Evolutionary conservation across 352 stramenopile species (phyloP).

Genomic region (Phytophthora cactorum): DNA sequence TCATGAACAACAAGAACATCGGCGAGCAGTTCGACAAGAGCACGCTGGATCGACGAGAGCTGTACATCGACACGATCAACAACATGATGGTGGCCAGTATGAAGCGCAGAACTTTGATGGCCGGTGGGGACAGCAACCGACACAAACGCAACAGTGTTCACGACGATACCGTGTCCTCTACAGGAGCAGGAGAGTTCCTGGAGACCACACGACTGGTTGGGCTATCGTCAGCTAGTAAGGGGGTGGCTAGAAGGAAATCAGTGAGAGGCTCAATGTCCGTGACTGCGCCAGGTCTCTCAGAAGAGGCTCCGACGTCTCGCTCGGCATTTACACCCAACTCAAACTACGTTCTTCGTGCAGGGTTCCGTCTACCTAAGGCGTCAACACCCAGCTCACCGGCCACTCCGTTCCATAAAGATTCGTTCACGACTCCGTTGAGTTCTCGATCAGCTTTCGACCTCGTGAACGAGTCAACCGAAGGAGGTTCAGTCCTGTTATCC

Average conservation of each 20-base stretch:
- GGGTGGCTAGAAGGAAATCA: constrained; percentile 32
- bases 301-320: constrained; percentile 37
- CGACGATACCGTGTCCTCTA: constrained; percentile 25
- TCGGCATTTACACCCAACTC: constrained; percentile 46
- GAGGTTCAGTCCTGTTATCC: background rate
- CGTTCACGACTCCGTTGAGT: constrained; percentile 26
- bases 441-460: constrained; percentile 33
- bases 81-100: constrained; percentile 83
- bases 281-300: constrained; percentile 33
- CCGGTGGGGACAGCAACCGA: constrained; percentile 6
- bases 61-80: constrained; percentile 81
- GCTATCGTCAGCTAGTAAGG: constrained; percentile 21
- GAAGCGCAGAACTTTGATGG: constrained; percentile 67
- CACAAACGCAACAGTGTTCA: constrained; percentile 27
- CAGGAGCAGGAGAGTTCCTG: constrained; percentile 42
- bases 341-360: constrained; percentile 58
- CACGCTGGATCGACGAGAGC: constrained; percentile 72
- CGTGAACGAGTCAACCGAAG: constrained; percentile 20
- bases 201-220: constrained; percentile 56
- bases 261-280: constrained; percentile 37
- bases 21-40: constrained; percentile 89
- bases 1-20: constrained; percentile 92
- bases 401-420: constrained; percentile 29
- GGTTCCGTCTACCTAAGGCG: constrained; percentile 62
- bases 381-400: constrained; percentile 38